Conservation (phyloP, 371 early-diverging fungal genomes). For the Funneliformis caledonium region DNA sequence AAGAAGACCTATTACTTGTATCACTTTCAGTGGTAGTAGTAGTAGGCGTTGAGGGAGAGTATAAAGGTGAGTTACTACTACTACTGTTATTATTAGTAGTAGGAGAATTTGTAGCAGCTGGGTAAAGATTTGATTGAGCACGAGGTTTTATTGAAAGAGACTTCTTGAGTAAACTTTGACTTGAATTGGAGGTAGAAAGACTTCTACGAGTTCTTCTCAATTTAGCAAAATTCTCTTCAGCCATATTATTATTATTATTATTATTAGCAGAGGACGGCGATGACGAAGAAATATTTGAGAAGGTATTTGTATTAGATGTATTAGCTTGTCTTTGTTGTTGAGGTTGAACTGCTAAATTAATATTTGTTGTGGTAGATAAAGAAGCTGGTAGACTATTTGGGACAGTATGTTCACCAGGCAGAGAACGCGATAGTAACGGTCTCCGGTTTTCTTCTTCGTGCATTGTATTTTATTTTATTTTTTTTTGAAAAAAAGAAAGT, state of each 20-base stretch:
- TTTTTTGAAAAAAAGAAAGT: neutral
- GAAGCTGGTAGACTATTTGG: conserved; percentile 29
- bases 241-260: neutral
- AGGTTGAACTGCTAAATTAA: conserved; percentile 2
- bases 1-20: conserved; percentile 25
- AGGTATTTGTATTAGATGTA: neutral
- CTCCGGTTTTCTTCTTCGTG: conserved; percentile 18
- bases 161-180: conserved; percentile 38
- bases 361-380: conserved; percentile 1
- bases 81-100: neutral
- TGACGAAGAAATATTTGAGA: conserved; percentile 2
- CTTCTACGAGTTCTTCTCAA: conserved; percentile 24
- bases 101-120: neutral
- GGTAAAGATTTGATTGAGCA: conserved; percentile 23
- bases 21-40: conserved; percentile 27
- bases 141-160: conserved; percentile 32
- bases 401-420: conserved; percentile 34
- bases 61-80: conserved; percentile 12
- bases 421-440: conserved; percentile 37
- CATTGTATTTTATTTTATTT: conserved; percentile 17
- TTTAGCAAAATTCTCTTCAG: conserved; percentile 13
- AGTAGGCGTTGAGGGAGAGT: neutral
- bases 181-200: conserved; percentile 24
- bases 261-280: neutral
- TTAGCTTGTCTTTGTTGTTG: neutral